Base-by-base conservation (phyloP, 345 rosid genomes). In the Adansonia digitata region DNA sequence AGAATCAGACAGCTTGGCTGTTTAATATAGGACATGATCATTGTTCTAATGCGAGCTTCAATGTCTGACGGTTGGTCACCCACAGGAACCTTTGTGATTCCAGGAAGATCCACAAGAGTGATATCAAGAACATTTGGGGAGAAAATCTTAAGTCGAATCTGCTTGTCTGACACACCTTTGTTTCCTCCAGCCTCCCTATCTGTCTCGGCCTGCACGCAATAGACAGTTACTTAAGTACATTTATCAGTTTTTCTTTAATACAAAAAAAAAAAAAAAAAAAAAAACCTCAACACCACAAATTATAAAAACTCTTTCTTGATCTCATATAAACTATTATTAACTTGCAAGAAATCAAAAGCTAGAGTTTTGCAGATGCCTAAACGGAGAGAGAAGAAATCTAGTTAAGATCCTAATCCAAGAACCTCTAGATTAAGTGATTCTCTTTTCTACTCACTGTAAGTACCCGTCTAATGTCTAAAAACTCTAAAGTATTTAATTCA, bases 1-100 rank as follows among this genome's bases (percentile, higher is more conserved):
- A 94, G 79, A 78, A 94, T 94, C 76, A 94, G 80, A 83, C 97
- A 92, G 77, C 89, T 91, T 34, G 87, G 90, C 60, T 84, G 85
- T 83, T 94, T 94, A 64, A 94, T 92, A 69, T 92, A 94, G 15
- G 97, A 86, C 93, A 92, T 85, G 68, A 94, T 94, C 97, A 94
- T 92, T 5, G 98, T 94, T 78, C 98, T 85, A 61, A 92, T 94
- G 48, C 92, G 93, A 22, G 97, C 91, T 87, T 94, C 98, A 42
- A 94, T 94, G 67, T 92, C 98, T 14, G 87, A 81, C 4, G 98
- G 98, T 82, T 94, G 98, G 80, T 92, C 97, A 60, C 98, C 98
- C 34, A 92, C 97, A 68, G 97, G 97, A 70, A 94, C 97, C 80
- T 94, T 94, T 17, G 97, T 94, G 74, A 91, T 89, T 62, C 98